Base-by-base conservation (phyloP, 257 asterid genomes). In the Voacanga thouarsii region DNA sequence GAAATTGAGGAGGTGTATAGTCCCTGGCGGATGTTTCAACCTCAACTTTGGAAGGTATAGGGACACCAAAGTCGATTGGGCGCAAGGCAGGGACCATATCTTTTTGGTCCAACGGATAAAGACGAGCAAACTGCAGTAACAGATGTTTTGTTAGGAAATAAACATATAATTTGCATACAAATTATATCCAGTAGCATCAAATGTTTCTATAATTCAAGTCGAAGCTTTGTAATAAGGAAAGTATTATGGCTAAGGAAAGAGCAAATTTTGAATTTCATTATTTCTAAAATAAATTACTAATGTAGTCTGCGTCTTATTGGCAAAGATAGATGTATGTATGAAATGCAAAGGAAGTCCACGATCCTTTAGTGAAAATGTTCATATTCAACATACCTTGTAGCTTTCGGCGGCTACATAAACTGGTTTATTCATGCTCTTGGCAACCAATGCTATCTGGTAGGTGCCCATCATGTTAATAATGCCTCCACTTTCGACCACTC, bases 401-500 rank as follows among this genome's bases (percentile, higher is more conserved):
- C 99, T 92, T 84, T 95, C 99, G 9, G 98, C 98, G 23, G 98
- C 97, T 11, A 92, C 99, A 57, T 92, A 95, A 76, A 92, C 97
- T 64, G 98, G 98, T 81, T 92, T 92, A 78, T 90, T 92, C 98
- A 91, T 91, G 96, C 98, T 90, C 86, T 92, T 95, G 14, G 99
- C 97, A 69, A 95, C 91, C 88, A 95, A 73, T 55, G 99, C 97
- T 71, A 91, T 91, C 86, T 95, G 99, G 85, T 95, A 95, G 41
- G 99, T 95, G 6, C 99, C 99, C 94, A 95, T 95, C 99, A 91
- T 92, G 85, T 95, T 95, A 75, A 95, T 92, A 78, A 95, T 87
- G 37, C 99, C 99, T 51, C 99, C 99, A 76, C 96, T 95, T 84
- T 92, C 97, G 21, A 91, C 97, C 56, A 95, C 97, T 30, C 97